phyloP scores from a whole-genome alignment of 805 yeast species.

The Spathaspora passalidarum region DNA sequence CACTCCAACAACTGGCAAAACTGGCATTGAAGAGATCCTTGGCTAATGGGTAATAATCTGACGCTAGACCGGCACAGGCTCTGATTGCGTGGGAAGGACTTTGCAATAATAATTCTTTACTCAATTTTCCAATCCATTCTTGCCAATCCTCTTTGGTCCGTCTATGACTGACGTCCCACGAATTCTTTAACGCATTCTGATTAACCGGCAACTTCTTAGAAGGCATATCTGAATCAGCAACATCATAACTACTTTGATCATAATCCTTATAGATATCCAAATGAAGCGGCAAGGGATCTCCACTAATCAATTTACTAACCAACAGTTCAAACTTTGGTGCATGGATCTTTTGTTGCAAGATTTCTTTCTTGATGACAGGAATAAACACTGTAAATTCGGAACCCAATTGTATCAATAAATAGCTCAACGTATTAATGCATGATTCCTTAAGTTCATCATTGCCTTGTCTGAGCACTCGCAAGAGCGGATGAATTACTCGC shows the following conservation, averaged over 20 bases:
- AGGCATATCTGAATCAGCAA: conserved; percentile 62
- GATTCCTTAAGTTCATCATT: conserved; percentile 60
- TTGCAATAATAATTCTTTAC: conserved; percentile 82
- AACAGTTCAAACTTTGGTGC: conserved; percentile 77
- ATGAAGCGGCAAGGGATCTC: conserved; percentile 83
- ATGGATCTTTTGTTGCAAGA: conserved; percentile 61
- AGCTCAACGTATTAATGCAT: conserved; percentile 76
- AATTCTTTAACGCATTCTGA: conserved; percentile 62
- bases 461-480: conserved; percentile 57
- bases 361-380: conserved; percentile 70
- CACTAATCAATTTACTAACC: conserved; percentile 71
- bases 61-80: conserved; percentile 88
- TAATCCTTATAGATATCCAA: conserved; percentile 66
- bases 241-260: conserved; percentile 45
- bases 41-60: conserved; percentile 83
- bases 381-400: conserved; percentile 81
- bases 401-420: conserved; percentile 77
- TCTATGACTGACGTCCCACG: conserved; percentile 90
- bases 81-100: conserved; percentile 93
- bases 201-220: conserved; percentile 72
- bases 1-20: conserved; percentile 95
- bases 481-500: conserved; percentile 80
- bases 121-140: conserved; percentile 89
- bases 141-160: conserved; percentile 96
- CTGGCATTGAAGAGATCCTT: conserved; percentile 90